phyloP scores from a whole-genome alignment of 2,329 filamentous ascomycete genomes.

The Ophiostoma montium region DNA sequence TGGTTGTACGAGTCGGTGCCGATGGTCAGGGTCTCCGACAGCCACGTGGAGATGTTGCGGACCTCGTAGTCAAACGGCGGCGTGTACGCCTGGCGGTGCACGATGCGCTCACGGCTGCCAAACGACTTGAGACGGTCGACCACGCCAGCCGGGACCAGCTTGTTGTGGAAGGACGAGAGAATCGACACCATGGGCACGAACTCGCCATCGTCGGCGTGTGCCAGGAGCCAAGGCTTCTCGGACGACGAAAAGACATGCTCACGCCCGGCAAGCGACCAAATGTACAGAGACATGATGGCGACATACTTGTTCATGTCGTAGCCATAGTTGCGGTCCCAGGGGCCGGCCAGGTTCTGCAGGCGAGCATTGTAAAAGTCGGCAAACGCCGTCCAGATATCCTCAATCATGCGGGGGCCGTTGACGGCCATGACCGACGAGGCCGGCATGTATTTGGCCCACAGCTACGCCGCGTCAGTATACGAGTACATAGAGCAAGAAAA shows the following conservation, averaged over 20 bases:
- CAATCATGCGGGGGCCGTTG: constrained; percentile 36
- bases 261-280: constrained; percentile 44
- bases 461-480: constrained; percentile 2
- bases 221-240: constrained; percentile 24
- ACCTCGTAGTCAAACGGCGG: constrained; percentile 42
- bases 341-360: constrained; percentile 46
- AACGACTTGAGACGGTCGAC: constrained; percentile 19
- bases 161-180: constrained; percentile 33
- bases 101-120: constrained; percentile 27
- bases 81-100: constrained; percentile 37
- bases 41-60: constrained; percentile 45
- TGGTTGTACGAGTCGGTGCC: constrained; percentile 45
- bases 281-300: constrained; percentile 40
- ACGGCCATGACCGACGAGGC: constrained; percentile 34
- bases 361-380: constrained; percentile 38
- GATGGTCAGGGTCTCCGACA: constrained; percentile 42
- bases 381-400: constrained; percentile 34
- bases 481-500: not conserved
- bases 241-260: constrained; percentile 19
- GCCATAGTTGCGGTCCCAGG: constrained; percentile 50
- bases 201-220: constrained; percentile 44
- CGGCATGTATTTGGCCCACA: constrained; percentile 47
- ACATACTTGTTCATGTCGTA: constrained; percentile 51
- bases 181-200: constrained; percentile 43
- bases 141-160: constrained; percentile 26